A percentile compares a stretch with the other conserved stretches of the same genome.
Conservation (phyloP, 805 yeast genomes). For the Pichia nanzhaoensis region DNA sequence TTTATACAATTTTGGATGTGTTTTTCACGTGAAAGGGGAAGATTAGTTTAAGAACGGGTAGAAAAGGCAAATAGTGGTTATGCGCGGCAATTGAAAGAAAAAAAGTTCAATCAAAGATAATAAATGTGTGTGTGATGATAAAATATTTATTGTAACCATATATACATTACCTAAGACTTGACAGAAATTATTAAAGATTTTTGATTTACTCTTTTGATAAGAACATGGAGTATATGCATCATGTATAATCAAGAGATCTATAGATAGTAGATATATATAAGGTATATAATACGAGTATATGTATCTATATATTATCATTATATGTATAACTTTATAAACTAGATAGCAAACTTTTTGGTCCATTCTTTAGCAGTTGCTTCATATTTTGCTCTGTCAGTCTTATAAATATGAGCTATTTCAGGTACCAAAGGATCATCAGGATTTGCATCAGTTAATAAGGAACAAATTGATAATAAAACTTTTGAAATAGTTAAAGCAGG, state of each 20-base stretch:
- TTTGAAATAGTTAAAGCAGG: slow-evolving; percentile 96
- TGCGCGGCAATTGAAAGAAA: neutral
- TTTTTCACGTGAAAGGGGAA: no score
- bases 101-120: neutral
- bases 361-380: slow-evolving; percentile 97
- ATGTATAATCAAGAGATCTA: no score
- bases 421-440: slow-evolving; percentile 99
- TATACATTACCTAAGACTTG: no score
- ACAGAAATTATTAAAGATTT: no score
- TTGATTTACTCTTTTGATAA: no score
- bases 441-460: slow-evolving; percentile 93
- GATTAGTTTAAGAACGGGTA: no score
- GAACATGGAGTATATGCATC: no score
- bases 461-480: slow-evolving; percentile 89
- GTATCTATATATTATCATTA: neutral
- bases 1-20: no score
- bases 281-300: neutral
- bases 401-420: slow-evolving; percentile 94
- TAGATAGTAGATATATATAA: no score
- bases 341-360: slow-evolving; percentile 97
- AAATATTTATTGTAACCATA: no score
- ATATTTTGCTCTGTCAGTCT: slow-evolving; percentile 87
- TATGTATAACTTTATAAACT: slow-evolving; percentile 12
- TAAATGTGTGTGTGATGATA: no score
- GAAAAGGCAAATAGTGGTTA: neutral